Conservation (phyloP, 345 rosid genomes). For the Euphorbia peplus region DNA sequence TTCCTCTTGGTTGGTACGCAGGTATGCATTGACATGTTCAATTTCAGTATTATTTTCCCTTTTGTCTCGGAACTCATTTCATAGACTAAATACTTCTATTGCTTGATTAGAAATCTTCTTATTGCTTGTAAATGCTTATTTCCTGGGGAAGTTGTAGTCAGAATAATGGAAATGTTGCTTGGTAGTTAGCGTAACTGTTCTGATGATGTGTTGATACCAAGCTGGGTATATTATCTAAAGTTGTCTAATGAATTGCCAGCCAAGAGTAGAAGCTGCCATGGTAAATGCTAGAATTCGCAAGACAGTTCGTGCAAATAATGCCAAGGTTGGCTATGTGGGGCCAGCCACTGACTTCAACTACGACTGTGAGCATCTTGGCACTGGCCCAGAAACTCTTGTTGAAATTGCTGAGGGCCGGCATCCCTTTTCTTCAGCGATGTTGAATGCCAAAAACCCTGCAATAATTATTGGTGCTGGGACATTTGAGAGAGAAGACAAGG, state of each 20-base stretch:
- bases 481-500: slow-evolving; percentile 75
- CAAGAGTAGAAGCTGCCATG: slow-evolving; percentile 97
- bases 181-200: background rate
- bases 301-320: slow-evolving; percentile 75
- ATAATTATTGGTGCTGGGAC: slow-evolving; percentile 86
- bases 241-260: slow-evolving; percentile 50
- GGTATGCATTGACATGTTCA: slow-evolving; percentile 33
- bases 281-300: slow-evolving; percentile 92
- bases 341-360: slow-evolving; percentile 76
- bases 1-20: slow-evolving; percentile 96
- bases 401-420: slow-evolving; percentile 83
- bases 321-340: slow-evolving; percentile 91
- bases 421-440: slow-evolving; percentile 58
- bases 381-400: slow-evolving; percentile 70
- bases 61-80: background rate
- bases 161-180: background rate
- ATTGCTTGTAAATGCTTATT: background rate
- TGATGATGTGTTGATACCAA: background rate
- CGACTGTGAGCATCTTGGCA: slow-evolving; percentile 81
- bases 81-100: background rate
- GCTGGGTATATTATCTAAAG: slow-evolving; percentile 5
- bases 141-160: background rate
- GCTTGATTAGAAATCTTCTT: background rate
- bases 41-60: background rate
- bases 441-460: slow-evolving; percentile 83